Evolutionary conservation across 2,329 filamentous ascomycete species (phyloP).

Genomic region (Fusarium nelsonii): DNA sequence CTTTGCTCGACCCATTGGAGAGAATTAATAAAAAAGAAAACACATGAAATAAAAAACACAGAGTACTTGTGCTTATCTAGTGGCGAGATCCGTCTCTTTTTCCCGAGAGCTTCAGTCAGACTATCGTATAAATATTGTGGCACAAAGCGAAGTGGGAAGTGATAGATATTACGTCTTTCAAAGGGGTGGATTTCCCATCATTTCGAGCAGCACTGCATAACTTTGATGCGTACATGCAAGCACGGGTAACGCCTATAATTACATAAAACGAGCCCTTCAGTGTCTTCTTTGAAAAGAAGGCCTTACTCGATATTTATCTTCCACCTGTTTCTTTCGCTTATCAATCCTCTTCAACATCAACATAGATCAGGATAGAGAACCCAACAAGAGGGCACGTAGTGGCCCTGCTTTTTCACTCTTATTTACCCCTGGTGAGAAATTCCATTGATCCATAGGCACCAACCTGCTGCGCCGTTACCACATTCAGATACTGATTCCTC

Average conservation of each 20-base stretch:
- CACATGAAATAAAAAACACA: not conserved
- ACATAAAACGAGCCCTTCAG: conserved; percentile 35
- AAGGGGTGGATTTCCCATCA: conserved; percentile 32
- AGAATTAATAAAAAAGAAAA: not conserved
- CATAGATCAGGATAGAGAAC: not conserved
- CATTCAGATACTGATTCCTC: conserved; percentile 16
- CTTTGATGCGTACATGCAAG: conserved; percentile 27
- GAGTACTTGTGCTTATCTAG: no score
- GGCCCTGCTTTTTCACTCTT: conserved; percentile 18
- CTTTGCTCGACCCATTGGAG: not conserved
- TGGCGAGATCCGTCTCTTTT: not conserved
- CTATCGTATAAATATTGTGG: not conserved
- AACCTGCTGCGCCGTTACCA: conserved; percentile 29
- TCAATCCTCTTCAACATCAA: conserved; percentile 8
- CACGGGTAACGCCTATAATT: conserved; percentile 41
- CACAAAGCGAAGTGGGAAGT: not conserved
- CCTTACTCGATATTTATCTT: conserved; percentile 18
- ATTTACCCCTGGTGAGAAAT: conserved; percentile 16
- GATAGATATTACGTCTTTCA: conserved; percentile 12
- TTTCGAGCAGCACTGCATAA: conserved; percentile 34
- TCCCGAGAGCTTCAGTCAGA: not conserved
- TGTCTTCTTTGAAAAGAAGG: conserved; percentile 7
- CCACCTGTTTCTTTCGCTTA: conserved; percentile 9
- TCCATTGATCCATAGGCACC: conserved; percentile 22
- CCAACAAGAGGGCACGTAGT: not conserved